Evolutionary conservation across 2,329 filamentous ascomycete genomes (phyloP).

Genomic region (Acrocalymma vagum): DNA sequence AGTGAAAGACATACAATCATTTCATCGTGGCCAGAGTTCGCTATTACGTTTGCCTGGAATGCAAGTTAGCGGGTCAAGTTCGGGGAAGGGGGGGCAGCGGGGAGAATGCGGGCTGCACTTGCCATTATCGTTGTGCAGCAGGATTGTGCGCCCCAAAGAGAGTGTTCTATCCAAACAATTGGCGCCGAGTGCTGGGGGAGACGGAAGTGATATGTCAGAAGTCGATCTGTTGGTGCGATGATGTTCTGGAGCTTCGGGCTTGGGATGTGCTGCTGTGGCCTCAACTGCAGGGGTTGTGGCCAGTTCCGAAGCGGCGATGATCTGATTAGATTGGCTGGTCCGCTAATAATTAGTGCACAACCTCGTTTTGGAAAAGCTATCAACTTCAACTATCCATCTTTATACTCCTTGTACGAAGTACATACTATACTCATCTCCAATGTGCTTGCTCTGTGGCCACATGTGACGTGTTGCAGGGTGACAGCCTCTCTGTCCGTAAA

Average conservation of each 20-base stretch:
- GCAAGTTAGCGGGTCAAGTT: conserved; percentile 39
- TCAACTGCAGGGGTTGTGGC: conserved; percentile 38
- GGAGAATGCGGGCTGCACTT: conserved; percentile 17
- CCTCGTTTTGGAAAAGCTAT: too few relatives aligned
- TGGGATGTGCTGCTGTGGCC: conserved; percentile 41
- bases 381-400: too few relatives aligned
- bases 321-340: conserved; percentile 45
- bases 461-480: too few relatives aligned
- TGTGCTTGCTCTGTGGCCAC: too few relatives aligned
- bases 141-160: conserved; percentile 1
- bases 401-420: too few relatives aligned
- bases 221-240: conserved; percentile 21
- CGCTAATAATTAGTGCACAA: too few relatives aligned
- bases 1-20: conserved; percentile 85
- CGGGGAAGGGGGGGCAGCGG: conserved; percentile 26
- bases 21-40: conserved; percentile 92
- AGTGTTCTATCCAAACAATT: too few relatives aligned
- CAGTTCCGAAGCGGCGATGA: conserved; percentile 21
- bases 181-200: conserved; percentile 2
- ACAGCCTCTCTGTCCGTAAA: too few relatives aligned
- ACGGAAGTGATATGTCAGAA: conserved; percentile 12
- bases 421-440: too few relatives aligned
- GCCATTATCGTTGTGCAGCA: conserved; percentile 33
- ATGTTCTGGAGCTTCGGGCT: conserved; percentile 30
- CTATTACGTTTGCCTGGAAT: conserved; percentile 76